Base-by-base conservation (phyloP, 495 filamentous ascomycete species). In the Platismatia glauca region DNA sequence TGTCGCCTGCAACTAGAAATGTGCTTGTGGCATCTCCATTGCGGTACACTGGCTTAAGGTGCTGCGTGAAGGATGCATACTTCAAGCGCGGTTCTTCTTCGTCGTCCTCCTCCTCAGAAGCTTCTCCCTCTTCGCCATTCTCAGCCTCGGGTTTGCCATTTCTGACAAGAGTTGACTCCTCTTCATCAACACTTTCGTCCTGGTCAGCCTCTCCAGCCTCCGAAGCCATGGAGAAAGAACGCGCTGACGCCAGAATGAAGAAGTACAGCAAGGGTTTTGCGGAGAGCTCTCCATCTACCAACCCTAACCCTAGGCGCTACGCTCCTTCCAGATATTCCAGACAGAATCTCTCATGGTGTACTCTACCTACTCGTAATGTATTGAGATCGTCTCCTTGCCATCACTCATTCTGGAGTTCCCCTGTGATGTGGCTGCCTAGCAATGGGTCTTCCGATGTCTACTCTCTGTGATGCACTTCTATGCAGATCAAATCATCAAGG, bases 81-180 rank as follows among this genome's bases (percentile, higher is more conserved):
- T 98, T 97, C 67, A 98, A 80, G 69, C 85, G 88, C 56, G 94
- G 95, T 72, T 98, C 94, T n/a, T 96, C 92, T 11, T 97, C 93
- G 13, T 95, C 93, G 13, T 95, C 91, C 0, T 89, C 89, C 0
- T 95, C 89, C 0, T 91, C 89, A 0, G 86, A 86, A 0, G 85
- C 86, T 0, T 86, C 86, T 0, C 82, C 80, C 0, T 79, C 78
- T 0, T 80, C 78, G 11, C 69, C 72, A 4, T 77, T 71, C 8
- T 76, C 72, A 12, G 50, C 33, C 29, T 24, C 55, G 18, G 44
- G 44, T 20, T 29, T 67, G 34, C 64, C 66, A 24, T 70, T 70
- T 5, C 69, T 62, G 33, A 67, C 70, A 37, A 64, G 61, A 12
- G 35, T 44, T 7, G 35, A 48, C 34, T 38, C 52, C n/a, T 66